Conservation (phyloP, 164 flowering plant genomes). For the Taxillus chinensis region DNA sequence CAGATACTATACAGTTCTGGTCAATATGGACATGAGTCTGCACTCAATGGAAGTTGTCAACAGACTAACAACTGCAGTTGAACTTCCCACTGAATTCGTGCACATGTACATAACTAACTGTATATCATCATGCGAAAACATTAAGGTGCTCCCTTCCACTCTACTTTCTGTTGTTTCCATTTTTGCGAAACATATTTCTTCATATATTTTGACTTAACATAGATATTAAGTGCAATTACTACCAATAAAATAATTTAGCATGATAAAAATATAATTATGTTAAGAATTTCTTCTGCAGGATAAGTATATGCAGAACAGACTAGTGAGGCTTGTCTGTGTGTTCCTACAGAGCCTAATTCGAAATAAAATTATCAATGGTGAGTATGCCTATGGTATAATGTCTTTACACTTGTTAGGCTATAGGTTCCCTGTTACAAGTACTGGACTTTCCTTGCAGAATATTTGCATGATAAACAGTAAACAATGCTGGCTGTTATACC, state of each 20-base stretch:
- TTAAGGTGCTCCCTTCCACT: conserved; percentile 44
- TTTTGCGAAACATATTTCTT: not conserved
- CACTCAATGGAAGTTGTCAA: conserved; percentile 99
- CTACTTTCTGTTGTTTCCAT: conserved; percentile 1
- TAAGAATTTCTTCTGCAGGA: conserved; percentile 39
- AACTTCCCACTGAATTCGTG: conserved; percentile 84
- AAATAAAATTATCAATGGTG: conserved; percentile 83
- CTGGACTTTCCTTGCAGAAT: too few species aligned
- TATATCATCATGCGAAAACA: conserved; percentile 79
- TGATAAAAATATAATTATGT: too few species aligned
- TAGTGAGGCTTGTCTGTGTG: conserved; percentile 92
- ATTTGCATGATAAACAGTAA: too few species aligned
- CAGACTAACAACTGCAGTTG: conserved; percentile 80
- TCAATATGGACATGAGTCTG: conserved; percentile 95
- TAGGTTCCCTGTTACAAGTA: too few species aligned
- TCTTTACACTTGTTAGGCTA: too few species aligned
- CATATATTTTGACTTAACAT: not conserved
- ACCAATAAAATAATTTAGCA: too few species aligned
- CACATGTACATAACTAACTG: conserved; percentile 90
- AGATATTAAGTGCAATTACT: too few species aligned
- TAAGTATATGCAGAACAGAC: conserved; percentile 96
- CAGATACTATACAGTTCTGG: conserved; percentile 90
- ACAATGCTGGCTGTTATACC: too few species aligned
- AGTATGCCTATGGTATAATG: conserved; percentile 11
- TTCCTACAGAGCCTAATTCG: conserved; percentile 91